Evolutionary conservation across 129 eudicot genomes (phyloP), one percentile per base, ranked within the genome.

Genomic region (Flaveria linearis): DNA sequence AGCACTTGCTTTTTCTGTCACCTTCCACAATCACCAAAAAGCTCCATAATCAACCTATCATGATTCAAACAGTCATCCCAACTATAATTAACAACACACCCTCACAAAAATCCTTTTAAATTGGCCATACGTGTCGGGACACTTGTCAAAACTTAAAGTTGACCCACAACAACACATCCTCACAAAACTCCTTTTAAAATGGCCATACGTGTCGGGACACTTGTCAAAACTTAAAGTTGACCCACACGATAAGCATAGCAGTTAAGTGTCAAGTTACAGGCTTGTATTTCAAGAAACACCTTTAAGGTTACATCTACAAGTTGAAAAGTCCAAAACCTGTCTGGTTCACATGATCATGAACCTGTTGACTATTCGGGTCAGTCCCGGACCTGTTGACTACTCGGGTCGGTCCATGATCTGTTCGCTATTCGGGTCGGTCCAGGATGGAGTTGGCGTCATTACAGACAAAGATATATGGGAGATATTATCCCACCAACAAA

Each of bases 11-110:
- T 39, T 72, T 43, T 56, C 36, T 56, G 84, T 80, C 84, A 80
- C 65, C 63, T 68, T 74, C 80, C 84, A 80, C 56, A 80, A 74
- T 56, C n/a, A 30, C 55, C 46, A 74, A 80, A 71, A 80, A 58
- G 76, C 46, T 33, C 42, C 45, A 10, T 46, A 68, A 49, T 47
- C 63, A 45, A 55, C 73, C 55, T 58, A 20, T 41, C 30, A 65
- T 80, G 58, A 80, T 80, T 80, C 53, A 73, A 64, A 80, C 45
- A 80, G 84, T 74, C 62, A 42, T 69, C 53, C 45, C 83, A 80
- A 73, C 79, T 28, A 80, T 62, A 39, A 66, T 51, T n/a, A 66
- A 67, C 75, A 73, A 57, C 68, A 50, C 47, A 12, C 51, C 80
- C 78, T 50, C 56, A 68, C 66, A 60, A 71, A 60, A 20, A 67